Evolutionary conservation across 106 monocot species (phyloP).

Genomic region (Platanthera guangdongensis): DNA sequence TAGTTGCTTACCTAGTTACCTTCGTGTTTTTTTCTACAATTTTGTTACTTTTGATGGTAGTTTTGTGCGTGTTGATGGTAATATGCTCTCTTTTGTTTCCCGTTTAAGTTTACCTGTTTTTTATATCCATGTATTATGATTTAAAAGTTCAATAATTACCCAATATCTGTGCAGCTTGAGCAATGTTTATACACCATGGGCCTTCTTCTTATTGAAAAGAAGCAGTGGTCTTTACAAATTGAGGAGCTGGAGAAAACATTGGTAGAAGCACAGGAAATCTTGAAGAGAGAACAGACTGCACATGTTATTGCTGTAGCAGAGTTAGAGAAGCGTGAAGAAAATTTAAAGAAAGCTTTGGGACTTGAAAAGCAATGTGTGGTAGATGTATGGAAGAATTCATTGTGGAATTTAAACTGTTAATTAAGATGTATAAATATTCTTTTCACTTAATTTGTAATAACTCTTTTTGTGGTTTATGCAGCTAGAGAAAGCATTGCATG

Average conservation of each 20-base stretch:
- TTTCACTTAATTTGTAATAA: background rate
- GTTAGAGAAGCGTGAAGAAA: slow-evolving; percentile 72
- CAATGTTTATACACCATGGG: slow-evolving; percentile 97
- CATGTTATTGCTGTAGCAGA: slow-evolving; percentile 68
- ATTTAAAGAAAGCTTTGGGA: slow-evolving; percentile 61
- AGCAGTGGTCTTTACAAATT: slow-evolving; percentile 61
- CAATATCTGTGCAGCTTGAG: slow-evolving; percentile 55
- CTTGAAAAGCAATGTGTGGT: slow-evolving; percentile 83
- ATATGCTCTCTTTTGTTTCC: background rate
- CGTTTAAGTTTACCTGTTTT: background rate
- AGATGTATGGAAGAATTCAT: slow-evolving; percentile 46
- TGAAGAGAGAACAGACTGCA: slow-evolving; percentile 79
- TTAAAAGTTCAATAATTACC: background rate
- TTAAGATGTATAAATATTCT: background rate
- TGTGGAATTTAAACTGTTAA: background rate
- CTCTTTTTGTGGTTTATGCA: slow-evolving; percentile 16
- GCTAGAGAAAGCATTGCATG: slow-evolving; percentile 82
- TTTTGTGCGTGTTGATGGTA: background rate
- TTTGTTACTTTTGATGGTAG: background rate
- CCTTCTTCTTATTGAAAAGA: slow-evolving; percentile 91
- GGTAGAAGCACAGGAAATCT: slow-evolving; percentile 54
- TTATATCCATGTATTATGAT: background rate
- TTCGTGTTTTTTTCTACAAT: background rate
- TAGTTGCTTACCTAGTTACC: background rate
- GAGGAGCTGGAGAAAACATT: slow-evolving; percentile 52